phyloP scores from a whole-genome alignment of 306 rosid species.

The Pueraria montana region DNA sequence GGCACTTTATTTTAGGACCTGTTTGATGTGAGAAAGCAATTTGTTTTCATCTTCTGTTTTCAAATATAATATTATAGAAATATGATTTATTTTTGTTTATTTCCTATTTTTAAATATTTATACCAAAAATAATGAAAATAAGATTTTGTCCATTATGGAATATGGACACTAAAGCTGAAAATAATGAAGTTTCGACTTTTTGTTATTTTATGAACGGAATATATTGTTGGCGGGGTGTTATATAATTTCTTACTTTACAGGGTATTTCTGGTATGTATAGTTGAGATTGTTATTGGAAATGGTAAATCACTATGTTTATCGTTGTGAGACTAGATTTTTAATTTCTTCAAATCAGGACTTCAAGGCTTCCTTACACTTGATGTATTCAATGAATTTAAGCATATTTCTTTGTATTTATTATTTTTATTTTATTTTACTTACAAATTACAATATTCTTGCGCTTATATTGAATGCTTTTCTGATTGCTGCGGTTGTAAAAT shows the following conservation, averaged over 20 bases:
- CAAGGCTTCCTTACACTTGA: not conserved
- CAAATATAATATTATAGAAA: not conserved
- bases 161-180: not conserved
- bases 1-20: too few species aligned
- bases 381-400: not conserved
- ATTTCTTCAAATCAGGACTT: not conserved
- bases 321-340: not conserved
- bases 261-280: not conserved
- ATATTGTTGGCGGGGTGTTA: not conserved
- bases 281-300: not conserved
- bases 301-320: not conserved
- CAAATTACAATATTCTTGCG: not conserved
- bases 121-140: not conserved
- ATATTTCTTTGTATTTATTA: not conserved
- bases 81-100: not conserved
- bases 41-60: not conserved
- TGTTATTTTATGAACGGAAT: slow-evolving; percentile 1
- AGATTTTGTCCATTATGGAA: not conserved
- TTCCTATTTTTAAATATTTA: not conserved
- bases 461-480: not conserved
- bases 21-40: not conserved
- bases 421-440: not conserved
- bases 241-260: not conserved
- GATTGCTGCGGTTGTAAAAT: slow-evolving; percentile 18
- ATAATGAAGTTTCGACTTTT: not conserved